Evolutionary conservation across 1,284 basidiomycete species (phyloP), one percentile per base, ranked within the genome.

Genomic region (Vanrija pseudolonga): DNA sequence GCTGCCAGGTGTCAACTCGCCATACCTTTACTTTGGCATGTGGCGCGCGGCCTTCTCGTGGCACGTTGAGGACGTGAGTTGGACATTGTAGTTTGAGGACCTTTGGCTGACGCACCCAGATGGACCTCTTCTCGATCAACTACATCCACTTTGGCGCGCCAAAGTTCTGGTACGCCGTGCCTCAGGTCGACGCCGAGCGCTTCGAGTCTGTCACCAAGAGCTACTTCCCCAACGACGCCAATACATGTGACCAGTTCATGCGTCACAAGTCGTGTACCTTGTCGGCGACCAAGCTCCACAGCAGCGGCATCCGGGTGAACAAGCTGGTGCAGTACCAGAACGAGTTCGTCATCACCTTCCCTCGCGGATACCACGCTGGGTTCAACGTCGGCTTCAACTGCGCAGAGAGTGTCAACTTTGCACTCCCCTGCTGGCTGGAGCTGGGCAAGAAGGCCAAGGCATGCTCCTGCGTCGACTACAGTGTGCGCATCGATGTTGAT

Each of bases 71-170:
- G 84, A 83, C 61, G 79, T 80, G 64, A 68, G 73, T 55, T 2
- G 5, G 19, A 24, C n/a, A n/a, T n/a, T n/a, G n/a, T n/a, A n/a
- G n/a, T n/a, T n/a, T 24, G 26, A 12, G 12, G 32, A 14, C 14
- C 11, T 4, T 50, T 47, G 24, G 43, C 53, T 45, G 39, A 45
- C 42, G 4, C 12, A 19, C 22, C 17, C 55, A 92, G 72, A 92
- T 92, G 90, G 95, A 98, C 71, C 81, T 98, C 3, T 96, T 95
- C 77, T 95, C 91, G 52, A 98, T 98, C 80, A 98, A 98, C 76
- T 98, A 96, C 71, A 93, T 99, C 59, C 95, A 99, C 76, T 98
- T 98, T 70, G 95, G 95, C 3, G 94, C 95, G 0, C 94, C 93
- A 1, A 98, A 84, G 68, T 81, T 90, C 71, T 99, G 96, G 95